A percentile compares a stretch with the other conserved stretches of the same genome.
Conservation (phyloP, 805 yeast species). For the Starmerella bombi region DNA sequence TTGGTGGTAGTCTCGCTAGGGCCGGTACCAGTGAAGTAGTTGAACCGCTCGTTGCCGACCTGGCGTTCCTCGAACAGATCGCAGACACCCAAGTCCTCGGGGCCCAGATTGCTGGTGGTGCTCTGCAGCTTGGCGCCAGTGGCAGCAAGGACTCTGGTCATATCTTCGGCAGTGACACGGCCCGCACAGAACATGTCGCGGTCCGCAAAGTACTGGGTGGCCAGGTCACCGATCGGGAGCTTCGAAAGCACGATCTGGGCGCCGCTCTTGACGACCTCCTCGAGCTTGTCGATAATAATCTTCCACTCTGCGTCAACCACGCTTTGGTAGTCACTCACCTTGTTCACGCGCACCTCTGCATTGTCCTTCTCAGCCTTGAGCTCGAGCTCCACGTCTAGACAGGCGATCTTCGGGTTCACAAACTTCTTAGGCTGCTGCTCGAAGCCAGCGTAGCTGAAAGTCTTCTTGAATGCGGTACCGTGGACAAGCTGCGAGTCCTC, state of each 20-base stretch:
- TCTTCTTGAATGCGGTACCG: constrained; percentile 95
- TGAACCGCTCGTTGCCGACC: constrained; percentile 91
- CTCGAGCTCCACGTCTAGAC: constrained; percentile 85
- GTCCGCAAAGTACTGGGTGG: constrained; percentile 98
- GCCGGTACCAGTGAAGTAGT: constrained; percentile 73
- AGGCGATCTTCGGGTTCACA: constrained; percentile 63
- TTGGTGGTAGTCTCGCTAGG: constrained; percentile 49
- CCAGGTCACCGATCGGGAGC: constrained; percentile 94
- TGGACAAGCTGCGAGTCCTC: constrained; percentile 80
- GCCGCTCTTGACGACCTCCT: constrained; percentile 69
- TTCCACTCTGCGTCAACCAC: constrained; percentile 99
- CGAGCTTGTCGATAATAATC: constrained; percentile 73
- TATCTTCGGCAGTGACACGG: constrained; percentile 74
- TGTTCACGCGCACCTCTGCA: constrained; percentile 93
- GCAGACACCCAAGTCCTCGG: constrained; percentile 73
- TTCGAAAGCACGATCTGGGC: constrained; percentile 88
- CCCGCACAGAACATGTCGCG: constrained; percentile 96
- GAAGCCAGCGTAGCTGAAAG: constrained; percentile 95
- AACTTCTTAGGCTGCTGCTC: constrained; percentile 95
- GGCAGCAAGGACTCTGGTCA: constrained; percentile 84
- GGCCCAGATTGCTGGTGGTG: constrained; percentile 45
- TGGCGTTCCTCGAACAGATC: constrained; percentile 80
- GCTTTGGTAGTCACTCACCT: constrained; percentile 86
- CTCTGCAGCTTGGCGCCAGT: constrained; percentile 87
- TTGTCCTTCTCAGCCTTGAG: constrained; percentile 97